Base-by-base conservation (phyloP, 2,329 filamentous ascomycete genomes). In the Pyrenochaeta sp. region DNA sequence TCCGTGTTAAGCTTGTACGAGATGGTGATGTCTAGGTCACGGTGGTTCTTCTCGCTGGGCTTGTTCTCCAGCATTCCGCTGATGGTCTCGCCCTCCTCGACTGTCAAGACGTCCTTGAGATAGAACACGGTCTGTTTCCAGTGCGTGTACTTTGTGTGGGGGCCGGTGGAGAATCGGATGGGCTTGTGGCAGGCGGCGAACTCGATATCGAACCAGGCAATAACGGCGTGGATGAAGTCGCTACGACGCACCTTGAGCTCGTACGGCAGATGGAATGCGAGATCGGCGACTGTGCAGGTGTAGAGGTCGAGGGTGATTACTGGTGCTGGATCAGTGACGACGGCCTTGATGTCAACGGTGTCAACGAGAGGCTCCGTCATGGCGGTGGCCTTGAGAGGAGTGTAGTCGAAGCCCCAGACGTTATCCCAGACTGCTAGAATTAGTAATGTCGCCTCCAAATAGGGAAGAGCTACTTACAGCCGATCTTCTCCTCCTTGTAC, bases 101-200 rank as follows among this genome's bases (percentile, higher is more conserved):
- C 91, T 13, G 92, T 97, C 55, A 99, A 78, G 22, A 96, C 89
- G 60, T 99, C 92, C 66, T 89, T 85, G 53, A 99, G 81, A 77
- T 99, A 99, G 78, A 99, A 97, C 52, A 99, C 94, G 9, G 94
- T 99, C 80, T 99, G 94, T 80, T 99, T 99, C 94, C 94, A 99
- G 82, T 99, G 94, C 13, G 94, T 99, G 78, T 97, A 97, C 78
- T 96, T 97, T 63, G 93, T 95, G 77, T 97, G 94, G 19, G 94
- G 94, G 15, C 94, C 94, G 13, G 94, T 99, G 40, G 90, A 96
- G 82, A 99, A 99, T 68, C 87, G 85, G 69, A 99, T 91, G 21
- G 91, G 89, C 83, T 97, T 97, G 83, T 99, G 94, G 83, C 94
- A 97, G 47, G 91, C 92, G 37, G 89, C 89, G 77, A 99, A 99